Percentiles rank a stretch among this genome's conserved stretches.
phyloP scores from a whole-genome alignment of 164 flowering plant genomes.

The Brasenia schreberi region DNA sequence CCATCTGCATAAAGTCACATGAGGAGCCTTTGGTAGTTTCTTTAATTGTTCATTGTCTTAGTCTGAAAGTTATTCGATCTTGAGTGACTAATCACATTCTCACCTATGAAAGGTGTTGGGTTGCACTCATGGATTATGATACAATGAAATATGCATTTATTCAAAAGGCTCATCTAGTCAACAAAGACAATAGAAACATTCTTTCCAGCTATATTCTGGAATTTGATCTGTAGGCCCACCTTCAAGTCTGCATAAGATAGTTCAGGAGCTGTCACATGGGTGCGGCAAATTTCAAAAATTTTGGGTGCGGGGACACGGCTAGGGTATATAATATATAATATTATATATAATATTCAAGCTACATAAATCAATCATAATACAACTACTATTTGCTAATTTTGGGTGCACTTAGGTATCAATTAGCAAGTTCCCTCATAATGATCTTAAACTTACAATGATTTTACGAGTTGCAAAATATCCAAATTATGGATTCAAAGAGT shows the following conservation, averaged over 20 bases:
- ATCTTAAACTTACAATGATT: too few species aligned
- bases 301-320: too few species aligned
- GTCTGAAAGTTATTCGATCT: not conserved
- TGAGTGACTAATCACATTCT: not conserved
- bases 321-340: too few species aligned
- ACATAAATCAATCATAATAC: too few species aligned
- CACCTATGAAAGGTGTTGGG: constrained; percentile 25
- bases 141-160: constrained; percentile 62
- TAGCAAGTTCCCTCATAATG: too few species aligned
- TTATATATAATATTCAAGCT: too few species aligned
- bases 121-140: constrained; percentile 90
- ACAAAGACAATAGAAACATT: constrained; percentile 59
- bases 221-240: constrained; percentile 58
- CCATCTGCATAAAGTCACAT: not conserved
- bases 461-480: too few species aligned
- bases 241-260: constrained; percentile 69
- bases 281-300: too few species aligned
- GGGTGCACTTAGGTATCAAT: too few species aligned
- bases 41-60: not conserved
- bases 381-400: too few species aligned
- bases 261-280: constrained; percentile 52
- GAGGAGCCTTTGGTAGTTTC: not conserved
- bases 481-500: too few species aligned
- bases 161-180: constrained; percentile 65
- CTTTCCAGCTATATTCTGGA: constrained; percentile 61